Conservation (phyloP, 192 early-diverging fungal species). For the Coemansia sp. region DNA sequence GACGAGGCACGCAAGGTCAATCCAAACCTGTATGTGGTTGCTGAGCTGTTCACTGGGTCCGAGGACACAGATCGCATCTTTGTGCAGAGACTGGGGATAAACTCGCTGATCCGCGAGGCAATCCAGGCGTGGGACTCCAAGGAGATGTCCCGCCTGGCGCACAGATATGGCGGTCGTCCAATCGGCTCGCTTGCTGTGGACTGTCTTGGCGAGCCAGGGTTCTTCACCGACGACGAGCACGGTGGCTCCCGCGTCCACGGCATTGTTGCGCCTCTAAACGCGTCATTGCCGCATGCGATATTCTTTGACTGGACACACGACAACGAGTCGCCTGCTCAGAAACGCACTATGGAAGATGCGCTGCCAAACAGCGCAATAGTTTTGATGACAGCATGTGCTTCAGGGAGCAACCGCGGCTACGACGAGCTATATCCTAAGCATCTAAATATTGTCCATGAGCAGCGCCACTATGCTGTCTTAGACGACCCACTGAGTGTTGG, state of each 20-base stretch:
- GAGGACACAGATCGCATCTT: constrained; percentile 92
- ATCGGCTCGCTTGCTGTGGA: constrained; percentile 82
- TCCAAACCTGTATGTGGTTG: constrained; percentile 94
- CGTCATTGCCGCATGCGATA: constrained; percentile 85
- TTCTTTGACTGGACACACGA: constrained; percentile 99
- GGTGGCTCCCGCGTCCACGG: constrained; percentile 45
- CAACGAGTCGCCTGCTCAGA: constrained; percentile 94
- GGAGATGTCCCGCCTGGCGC: constrained; percentile 87
- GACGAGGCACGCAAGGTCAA: constrained; percentile 81
- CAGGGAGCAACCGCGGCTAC: constrained; percentile 96
- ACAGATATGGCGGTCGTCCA: constrained; percentile 89
- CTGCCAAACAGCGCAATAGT: constrained; percentile 90
- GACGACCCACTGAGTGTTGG: constrained; percentile 59
- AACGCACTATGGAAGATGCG: constrained; percentile 85
- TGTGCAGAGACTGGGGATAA: constrained; percentile 91
- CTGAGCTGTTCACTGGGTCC: constrained; percentile 97
- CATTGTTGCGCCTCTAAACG: constrained; percentile 70
- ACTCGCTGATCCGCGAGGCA: constrained; percentile 95
- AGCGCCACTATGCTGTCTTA: constrained; percentile 69
- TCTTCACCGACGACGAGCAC: constrained; percentile 51
- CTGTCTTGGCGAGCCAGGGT: constrained; percentile 58
- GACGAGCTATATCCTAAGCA: constrained; percentile 90
- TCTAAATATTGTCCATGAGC: constrained; percentile 88
- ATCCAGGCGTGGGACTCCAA: constrained; percentile 96
- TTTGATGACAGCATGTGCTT: constrained; percentile 85